Evolutionary conservation across 2,329 filamentous ascomycete species (phyloP).

Genomic region (Sporothrix phasma): DNA sequence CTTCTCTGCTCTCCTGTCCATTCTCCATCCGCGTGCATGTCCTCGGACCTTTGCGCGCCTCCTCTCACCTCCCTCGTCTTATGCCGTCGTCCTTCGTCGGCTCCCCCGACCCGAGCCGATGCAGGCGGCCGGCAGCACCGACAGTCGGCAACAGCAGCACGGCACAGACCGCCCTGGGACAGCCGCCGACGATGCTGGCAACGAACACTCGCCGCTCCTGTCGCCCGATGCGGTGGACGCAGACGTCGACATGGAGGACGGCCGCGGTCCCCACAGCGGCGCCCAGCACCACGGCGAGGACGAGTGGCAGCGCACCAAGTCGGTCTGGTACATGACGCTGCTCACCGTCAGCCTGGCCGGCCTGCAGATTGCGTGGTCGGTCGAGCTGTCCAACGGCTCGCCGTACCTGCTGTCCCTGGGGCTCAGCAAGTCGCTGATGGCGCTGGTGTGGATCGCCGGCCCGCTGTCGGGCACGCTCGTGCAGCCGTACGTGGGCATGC

Average conservation of each 20-base stretch:
- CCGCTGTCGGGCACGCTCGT: conserved; percentile 69
- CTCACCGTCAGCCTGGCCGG: conserved; percentile 81
- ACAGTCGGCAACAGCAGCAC: not conserved
- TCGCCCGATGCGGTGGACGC: conserved; percentile 23
- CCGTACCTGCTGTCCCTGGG: conserved; percentile 72
- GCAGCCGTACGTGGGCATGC: conserved; percentile 73
- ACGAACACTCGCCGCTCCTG: conserved; percentile 41
- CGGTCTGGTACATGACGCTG: conserved; percentile 73
- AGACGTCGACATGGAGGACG: conserved; percentile 24
- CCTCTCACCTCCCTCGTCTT: not conserved
- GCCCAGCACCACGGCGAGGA: conserved; percentile 31
- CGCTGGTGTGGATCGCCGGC: conserved; percentile 75
- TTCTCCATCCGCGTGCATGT: not conserved
- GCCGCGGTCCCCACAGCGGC: not conserved
- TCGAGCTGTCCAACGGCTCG: conserved; percentile 88
- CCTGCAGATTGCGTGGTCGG: conserved; percentile 90
- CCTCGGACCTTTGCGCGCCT: not conserved
- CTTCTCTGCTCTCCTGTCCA: not conserved
- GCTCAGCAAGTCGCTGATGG: conserved; percentile 72
- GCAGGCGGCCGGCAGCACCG: not conserved
- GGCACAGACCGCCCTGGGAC: not conserved
- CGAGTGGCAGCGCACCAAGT: conserved; percentile 59
- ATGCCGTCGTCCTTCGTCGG: conserved; percentile 34
- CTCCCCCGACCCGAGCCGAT: conserved; percentile 23
- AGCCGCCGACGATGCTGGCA: conserved; percentile 23